Base-by-base conservation (phyloP, 2,329 filamentous ascomycete genomes). In the Zymoseptoria tritici region DNA sequence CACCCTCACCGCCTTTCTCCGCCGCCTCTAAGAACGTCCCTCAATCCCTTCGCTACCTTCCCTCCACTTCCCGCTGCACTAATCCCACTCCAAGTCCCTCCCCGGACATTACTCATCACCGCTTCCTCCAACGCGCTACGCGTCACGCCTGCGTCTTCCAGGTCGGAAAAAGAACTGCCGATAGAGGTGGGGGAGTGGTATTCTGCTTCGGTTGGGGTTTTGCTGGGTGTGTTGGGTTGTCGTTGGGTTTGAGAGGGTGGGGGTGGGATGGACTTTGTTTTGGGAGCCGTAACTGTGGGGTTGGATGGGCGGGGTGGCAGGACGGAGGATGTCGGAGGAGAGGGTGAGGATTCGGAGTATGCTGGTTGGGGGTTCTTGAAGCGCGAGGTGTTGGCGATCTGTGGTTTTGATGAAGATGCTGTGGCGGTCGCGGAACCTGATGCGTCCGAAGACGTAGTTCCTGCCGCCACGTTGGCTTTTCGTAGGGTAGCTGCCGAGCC, bases 111-210 rank as follows among this genome's bases (percentile, higher is more conserved):
- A 70, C 85, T 91, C 20, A 89, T 83, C 56, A 91, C 75, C 7
- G 87, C 89, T 71, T 93, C 89, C 72, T 92, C 89, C 58, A 93
- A 76, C 2, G 89, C 89, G 16, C 87, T 90, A 71, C 91, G 88
- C 26, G 89, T 91, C 16, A 93, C 86, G 19, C 88, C 90, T 19
- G 88, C 85, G 78, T 92, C 89, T 71, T 93, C 90, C 51, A 95
- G 80, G 76, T 94, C 90, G 74, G 89, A 93, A 68, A 91, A 94
- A 67, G 89, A 92, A 72, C 89, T 93, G 1, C 89, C 88, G 85
- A 91, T 91, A 67, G 88, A 91, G 3, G 36, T 46, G 6, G 36
- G 36, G 36, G 36, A 46, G 36, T 46, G 36, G 16, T 46, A 46
- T 46, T 46, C 36, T 46, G 36, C 36, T 46, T 46, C 36, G 36